Percentiles rank a stretch among this genome's conserved stretches.
Conservation (phyloP, 208 protist genomes). For the Naegleria gruberi region DNA sequence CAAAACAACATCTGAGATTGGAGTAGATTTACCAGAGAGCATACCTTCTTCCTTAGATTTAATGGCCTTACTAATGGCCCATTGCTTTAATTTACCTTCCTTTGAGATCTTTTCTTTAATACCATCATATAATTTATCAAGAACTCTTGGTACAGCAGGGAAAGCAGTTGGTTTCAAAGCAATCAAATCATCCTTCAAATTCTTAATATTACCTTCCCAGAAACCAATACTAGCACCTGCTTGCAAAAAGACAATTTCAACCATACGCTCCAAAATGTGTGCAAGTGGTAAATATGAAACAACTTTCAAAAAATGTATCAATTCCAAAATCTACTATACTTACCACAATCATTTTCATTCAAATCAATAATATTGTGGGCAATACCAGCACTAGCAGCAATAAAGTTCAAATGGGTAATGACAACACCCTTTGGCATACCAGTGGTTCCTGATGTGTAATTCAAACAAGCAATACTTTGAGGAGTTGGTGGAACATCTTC, state of each 20-base stretch:
- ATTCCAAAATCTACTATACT: neutral
- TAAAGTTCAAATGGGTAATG: slow-evolving; percentile 16
- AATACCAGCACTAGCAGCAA: neutral
- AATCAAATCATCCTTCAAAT: neutral
- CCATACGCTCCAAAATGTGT: slow-evolving; percentile 27
- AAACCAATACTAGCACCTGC: slow-evolving; percentile 9
- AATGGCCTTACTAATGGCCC: neutral
- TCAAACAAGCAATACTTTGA: neutral
- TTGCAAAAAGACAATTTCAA: slow-evolving; percentile 2
- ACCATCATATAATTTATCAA: slow-evolving; percentile 21
- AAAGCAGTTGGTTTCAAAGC: slow-evolving; percentile 20
- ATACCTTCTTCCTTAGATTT: neutral
- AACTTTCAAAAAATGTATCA: neutral
- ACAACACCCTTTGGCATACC: slow-evolving; percentile 2
- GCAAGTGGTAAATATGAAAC: slow-evolving; percentile 26
- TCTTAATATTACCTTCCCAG: neutral
- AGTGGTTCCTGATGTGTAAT: slow-evolving; percentile 30
- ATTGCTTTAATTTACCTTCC: neutral
- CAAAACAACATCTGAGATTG: slow-evolving; percentile 38
- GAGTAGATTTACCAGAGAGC: neutral
- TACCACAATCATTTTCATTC: neutral
- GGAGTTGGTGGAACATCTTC: neutral
- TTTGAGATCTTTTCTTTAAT: neutral
- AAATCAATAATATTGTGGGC: neutral
- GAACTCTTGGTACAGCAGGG: slow-evolving; percentile 24